Conservation (phyloP, 2,329 filamentous ascomycete species). For the Colletotrichum sp. region DNA sequence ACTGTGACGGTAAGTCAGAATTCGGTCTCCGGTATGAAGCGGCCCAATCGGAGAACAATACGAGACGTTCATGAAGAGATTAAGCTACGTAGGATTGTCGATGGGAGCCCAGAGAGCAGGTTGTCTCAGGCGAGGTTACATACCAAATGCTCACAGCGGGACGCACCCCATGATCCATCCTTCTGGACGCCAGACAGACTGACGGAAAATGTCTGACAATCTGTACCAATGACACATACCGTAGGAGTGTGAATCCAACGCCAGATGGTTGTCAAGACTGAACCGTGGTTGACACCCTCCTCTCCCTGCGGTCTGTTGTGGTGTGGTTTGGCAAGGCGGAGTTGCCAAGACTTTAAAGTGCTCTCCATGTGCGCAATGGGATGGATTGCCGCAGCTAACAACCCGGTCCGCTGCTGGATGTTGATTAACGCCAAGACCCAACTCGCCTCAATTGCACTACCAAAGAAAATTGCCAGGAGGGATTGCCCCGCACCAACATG, state of each 20-base stretch:
- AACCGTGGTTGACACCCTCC: neutral
- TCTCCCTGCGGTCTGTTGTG: neutral
- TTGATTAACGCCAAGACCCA: constrained; percentile 14
- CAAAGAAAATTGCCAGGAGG: constrained; percentile 1
- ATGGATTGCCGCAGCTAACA: constrained; percentile 11
- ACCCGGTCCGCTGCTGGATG: constrained; percentile 7
- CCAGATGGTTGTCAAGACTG: neutral
- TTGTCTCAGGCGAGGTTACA: neutral
- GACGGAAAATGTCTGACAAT: neutral
- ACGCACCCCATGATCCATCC: neutral
- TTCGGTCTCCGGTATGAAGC: neutral
- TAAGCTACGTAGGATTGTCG: neutral
- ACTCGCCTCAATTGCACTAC: neutral
- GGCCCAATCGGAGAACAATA: neutral
- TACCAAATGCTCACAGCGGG: neutral
- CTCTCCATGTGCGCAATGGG: neutral
- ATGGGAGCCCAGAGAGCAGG: neutral
- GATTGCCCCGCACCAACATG: neutral
- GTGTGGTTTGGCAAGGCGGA: constrained; percentile 5
- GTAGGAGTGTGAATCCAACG: neutral
- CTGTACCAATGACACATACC: neutral
- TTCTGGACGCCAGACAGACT: neutral
- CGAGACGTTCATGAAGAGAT: neutral
- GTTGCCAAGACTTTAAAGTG: constrained; percentile 12
- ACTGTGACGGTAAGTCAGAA: neutral